These are phyloP conservation scores for Phallus indusiatus DNA, from an alignment of 768 basidiomycete genomes.

Conservation along the genomic window DNA sequence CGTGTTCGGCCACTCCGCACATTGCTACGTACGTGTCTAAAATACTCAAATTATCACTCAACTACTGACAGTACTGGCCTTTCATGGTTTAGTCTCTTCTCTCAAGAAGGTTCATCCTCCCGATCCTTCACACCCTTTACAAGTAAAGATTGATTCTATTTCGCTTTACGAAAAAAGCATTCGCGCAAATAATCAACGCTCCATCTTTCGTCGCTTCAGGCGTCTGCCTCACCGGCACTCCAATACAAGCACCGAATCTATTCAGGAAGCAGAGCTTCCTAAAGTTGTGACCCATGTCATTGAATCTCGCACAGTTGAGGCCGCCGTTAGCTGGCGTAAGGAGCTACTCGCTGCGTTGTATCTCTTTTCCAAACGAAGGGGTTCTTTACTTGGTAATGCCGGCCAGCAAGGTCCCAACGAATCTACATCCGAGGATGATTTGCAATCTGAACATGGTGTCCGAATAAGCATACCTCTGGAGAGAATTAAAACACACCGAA, in stretches of 20 bases:
- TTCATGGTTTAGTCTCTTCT: constrained; percentile 32
- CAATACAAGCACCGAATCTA: neutral
- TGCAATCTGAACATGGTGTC: constrained; percentile 28
- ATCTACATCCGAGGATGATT: constrained; percentile 18
- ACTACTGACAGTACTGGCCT: neutral
- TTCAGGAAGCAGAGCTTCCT: neutral
- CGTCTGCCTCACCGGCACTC: neutral
- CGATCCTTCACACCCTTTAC: constrained; percentile 35
- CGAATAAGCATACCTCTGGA: constrained; percentile 38
- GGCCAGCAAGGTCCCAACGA: neutral
- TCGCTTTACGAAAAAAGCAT: neutral
- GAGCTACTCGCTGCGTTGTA: constrained; percentile 33
- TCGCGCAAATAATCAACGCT: constrained; percentile 22
- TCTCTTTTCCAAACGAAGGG: constrained; percentile 27
- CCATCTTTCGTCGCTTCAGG: constrained; percentile 17
- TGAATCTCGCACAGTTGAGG: constrained; percentile 52
- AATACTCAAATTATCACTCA: neutral
- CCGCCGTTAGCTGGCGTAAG: constrained; percentile 38
- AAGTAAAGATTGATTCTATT: neutral
- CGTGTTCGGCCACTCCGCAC: constrained; percentile 44
- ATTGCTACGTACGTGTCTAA: constrained; percentile 35
- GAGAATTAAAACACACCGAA: constrained; percentile 22
- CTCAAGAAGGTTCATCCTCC: constrained; percentile 35
- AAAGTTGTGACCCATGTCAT: constrained; percentile 21
- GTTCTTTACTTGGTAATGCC: constrained; percentile 32